Percentiles rank a stretch among this genome's conserved stretches.
Evolutionary conservation across 306 rosid genomes (phyloP).

Genomic region (Casuarina cunninghamiana): DNA sequence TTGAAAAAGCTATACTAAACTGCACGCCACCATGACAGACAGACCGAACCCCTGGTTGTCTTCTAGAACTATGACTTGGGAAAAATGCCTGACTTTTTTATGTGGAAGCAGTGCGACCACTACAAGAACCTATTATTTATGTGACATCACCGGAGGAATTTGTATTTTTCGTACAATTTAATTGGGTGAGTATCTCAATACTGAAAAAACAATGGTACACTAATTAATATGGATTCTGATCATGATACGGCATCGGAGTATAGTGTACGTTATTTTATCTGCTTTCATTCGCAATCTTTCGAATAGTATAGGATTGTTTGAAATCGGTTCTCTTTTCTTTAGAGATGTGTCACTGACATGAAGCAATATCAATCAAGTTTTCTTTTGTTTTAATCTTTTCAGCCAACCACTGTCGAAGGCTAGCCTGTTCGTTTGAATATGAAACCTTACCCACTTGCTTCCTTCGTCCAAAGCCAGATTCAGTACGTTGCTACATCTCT

Average conservation of each 20-base stretch:
- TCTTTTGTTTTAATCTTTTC: neutral
- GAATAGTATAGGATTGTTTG: too few species aligned
- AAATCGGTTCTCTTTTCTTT: too few species aligned
- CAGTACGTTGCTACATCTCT: neutral
- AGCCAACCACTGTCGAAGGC: neutral
- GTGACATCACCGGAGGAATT: neutral
- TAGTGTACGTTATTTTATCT: too few species aligned
- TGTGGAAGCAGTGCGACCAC: neutral
- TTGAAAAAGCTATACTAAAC: conserved; percentile 13
- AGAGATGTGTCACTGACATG: neutral
- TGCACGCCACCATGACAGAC: conserved; percentile 31
- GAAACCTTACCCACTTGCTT: neutral
- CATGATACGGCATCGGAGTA: too few species aligned
- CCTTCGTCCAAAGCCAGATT: neutral
- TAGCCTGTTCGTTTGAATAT: neutral
- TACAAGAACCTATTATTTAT: neutral
- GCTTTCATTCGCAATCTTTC: too few species aligned
- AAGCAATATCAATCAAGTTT: neutral
- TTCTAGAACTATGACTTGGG: conserved; percentile 19
- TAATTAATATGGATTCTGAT: too few species aligned
- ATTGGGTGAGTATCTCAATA: neutral
- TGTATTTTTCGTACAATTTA: neutral
- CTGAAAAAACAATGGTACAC: too few species aligned
- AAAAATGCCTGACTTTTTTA: neutral
- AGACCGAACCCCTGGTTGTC: neutral